phyloP scores from a whole-genome alignment of 2,329 filamentous ascomycete species.

The Sarocladiaceae sp. region DNA sequence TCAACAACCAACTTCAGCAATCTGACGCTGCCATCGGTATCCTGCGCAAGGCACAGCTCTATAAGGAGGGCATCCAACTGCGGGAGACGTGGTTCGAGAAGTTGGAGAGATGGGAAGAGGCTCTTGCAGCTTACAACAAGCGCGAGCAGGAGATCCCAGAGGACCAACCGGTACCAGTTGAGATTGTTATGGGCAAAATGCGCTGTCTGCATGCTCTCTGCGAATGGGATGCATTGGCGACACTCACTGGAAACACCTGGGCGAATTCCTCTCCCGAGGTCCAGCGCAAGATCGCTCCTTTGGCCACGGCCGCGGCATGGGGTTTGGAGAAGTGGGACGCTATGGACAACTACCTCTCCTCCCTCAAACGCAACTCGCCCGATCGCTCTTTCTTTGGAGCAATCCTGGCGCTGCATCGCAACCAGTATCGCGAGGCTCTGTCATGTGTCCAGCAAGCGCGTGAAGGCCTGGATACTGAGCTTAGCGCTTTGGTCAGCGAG shows the following conservation, averaged over 20 bases:
- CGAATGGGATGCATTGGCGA: slow-evolving; percentile 92
- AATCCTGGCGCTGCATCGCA: slow-evolving; percentile 89
- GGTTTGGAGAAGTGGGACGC: slow-evolving; percentile 94
- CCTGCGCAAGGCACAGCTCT: slow-evolving; percentile 89
- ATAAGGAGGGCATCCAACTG: slow-evolving; percentile 87
- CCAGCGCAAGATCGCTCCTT: slow-evolving; percentile 83
- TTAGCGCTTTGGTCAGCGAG: slow-evolving; percentile 94
- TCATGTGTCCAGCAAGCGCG: slow-evolving; percentile 85
- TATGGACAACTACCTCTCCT: slow-evolving; percentile 95
- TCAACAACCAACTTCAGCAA: slow-evolving; percentile 98
- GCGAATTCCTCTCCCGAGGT: slow-evolving; percentile 82
- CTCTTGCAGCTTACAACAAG: slow-evolving; percentile 84
- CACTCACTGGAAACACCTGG: slow-evolving; percentile 90
- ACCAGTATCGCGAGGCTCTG: slow-evolving; percentile 91
- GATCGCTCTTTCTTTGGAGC: slow-evolving; percentile 97
- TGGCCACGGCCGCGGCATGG: slow-evolving; percentile 95
- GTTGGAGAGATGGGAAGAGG: slow-evolving; percentile 96
- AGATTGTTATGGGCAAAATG: slow-evolving; percentile 99
- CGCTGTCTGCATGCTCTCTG: slow-evolving; percentile 93
- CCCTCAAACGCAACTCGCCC: slow-evolving; percentile 90
- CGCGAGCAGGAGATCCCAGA: slow-evolving; percentile 67
- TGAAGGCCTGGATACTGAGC: slow-evolving; percentile 90
- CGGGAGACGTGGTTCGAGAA: slow-evolving; percentile 99
- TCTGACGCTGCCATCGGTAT: slow-evolving; percentile 98
- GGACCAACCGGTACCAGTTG: slow-evolving; percentile 64